Evolutionary conservation across 768 basidiomycete genomes (phyloP).

Genomic region (Rhizopogon sp.): DNA sequence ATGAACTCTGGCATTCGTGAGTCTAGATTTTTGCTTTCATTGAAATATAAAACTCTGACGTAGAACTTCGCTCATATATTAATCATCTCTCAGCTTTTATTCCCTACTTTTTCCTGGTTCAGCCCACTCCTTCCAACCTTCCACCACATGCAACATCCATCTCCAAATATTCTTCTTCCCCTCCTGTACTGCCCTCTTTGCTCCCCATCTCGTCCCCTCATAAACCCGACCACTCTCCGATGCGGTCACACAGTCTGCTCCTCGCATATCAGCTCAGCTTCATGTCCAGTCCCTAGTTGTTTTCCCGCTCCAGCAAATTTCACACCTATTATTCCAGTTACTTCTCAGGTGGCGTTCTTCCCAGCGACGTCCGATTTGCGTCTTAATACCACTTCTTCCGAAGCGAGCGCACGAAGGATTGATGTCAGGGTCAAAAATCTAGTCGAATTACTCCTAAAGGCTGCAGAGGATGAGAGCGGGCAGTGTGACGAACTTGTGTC

Average conservation of each 20-base stretch:
- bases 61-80: background rate
- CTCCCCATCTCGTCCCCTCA: constrained; percentile 27
- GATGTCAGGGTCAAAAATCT: constrained; percentile 62
- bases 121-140: background rate
- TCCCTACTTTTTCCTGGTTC: background rate
- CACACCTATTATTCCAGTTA: constrained; percentile 36
- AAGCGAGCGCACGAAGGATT: constrained; percentile 7
- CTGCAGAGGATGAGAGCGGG: constrained; percentile 7
- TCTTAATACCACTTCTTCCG: background rate
- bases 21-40: background rate
- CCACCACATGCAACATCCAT: background rate
- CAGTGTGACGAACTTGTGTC: constrained; percentile 10
- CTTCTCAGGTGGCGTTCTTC: constrained; percentile 30
- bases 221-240: constrained; percentile 51
- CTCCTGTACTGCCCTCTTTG: constrained; percentile 57
- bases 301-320: constrained; percentile 10
- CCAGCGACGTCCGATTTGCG: constrained; percentile 29
- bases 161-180: constrained; percentile 20
- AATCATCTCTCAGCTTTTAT: background rate
- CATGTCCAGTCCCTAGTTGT: constrained; percentile 35
- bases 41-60: too few relatives aligned
- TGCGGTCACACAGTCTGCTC: constrained; percentile 86
- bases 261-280: constrained; percentile 35
- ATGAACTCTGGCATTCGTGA: background rate
- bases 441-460: constrained; percentile 35